Evolutionary conservation across 2,329 filamentous ascomycete genomes (phyloP).

Genomic region (Orbilia ellipsospora): DNA sequence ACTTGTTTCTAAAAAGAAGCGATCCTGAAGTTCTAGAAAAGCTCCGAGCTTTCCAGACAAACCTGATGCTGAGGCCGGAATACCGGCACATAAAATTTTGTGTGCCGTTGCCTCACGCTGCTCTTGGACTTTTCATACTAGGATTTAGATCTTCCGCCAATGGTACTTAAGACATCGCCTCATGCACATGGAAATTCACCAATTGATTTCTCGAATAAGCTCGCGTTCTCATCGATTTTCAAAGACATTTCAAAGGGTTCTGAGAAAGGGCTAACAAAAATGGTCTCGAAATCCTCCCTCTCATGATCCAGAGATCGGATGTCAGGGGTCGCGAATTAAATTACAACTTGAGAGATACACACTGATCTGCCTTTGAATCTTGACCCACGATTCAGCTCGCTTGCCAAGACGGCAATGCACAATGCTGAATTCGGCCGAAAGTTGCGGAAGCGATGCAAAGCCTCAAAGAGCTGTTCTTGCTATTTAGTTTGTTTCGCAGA

Average conservation of each 20-base stretch:
- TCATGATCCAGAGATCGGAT: neutral
- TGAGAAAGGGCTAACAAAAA: too few species aligned
- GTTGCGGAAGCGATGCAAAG: too few species aligned
- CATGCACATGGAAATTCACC: too few species aligned
- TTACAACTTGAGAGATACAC: neutral
- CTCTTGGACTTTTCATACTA: too few species aligned
- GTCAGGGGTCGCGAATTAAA: conserved; percentile 9
- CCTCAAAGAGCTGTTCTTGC: neutral
- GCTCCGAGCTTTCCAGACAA: conserved; percentile 18
- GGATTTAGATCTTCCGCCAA: too few species aligned
- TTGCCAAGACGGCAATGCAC: conserved; percentile 49
- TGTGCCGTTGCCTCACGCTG: too few species aligned
- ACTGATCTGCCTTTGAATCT: conserved; percentile 17
- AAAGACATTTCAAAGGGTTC: too few species aligned
- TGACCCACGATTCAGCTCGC: conserved; percentile 39
- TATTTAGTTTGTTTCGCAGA: conserved; percentile 32
- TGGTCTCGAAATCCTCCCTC: neutral
- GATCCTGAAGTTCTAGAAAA: conserved; percentile 21
- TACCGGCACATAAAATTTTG: conserved; percentile 21
- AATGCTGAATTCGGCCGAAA: conserved; percentile 46
- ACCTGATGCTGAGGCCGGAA: conserved; percentile 5
- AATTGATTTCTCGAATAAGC: too few species aligned
- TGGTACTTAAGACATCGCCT: too few species aligned
- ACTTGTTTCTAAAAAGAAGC: too few species aligned
- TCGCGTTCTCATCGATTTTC: too few species aligned